Evolutionary conservation across 2,329 filamentous ascomycete species (phyloP).

Genomic region (Xylariaceae sp.): DNA sequence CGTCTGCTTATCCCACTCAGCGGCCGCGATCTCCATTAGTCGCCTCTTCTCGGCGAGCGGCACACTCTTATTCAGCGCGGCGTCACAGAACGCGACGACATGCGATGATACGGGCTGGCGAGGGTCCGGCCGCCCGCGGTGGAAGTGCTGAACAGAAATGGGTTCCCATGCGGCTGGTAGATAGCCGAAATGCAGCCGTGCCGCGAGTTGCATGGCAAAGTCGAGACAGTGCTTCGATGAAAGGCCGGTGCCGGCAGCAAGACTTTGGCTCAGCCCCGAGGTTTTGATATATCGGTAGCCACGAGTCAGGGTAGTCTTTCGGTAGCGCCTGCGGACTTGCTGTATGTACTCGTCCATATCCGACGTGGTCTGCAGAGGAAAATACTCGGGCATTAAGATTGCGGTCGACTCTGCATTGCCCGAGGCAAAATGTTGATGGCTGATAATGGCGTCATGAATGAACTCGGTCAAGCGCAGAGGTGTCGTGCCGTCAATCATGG

Average conservation of each 20-base stretch:
- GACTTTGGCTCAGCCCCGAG: conserved; percentile 3
- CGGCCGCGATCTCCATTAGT: not conserved
- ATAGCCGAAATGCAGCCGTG: conserved; percentile 7
- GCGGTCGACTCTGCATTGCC: too few species aligned
- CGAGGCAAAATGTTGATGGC: not conserved
- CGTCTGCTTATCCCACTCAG: conserved; percentile 4
- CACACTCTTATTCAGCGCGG: conserved; percentile 3
- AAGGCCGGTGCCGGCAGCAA: conserved; percentile 4
- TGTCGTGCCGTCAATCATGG: conserved; percentile 10
- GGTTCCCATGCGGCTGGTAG: conserved; percentile 7
- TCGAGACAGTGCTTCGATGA: conserved; percentile 10
- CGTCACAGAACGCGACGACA: conserved; percentile 8
- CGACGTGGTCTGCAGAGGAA: conserved; percentile 1
- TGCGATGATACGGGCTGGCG: conserved; percentile 3
- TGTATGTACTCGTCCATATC: conserved; percentile 3
- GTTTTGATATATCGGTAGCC: conserved; percentile 9
- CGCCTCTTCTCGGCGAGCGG: conserved; percentile 3
- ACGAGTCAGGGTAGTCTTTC: conserved; percentile 7
- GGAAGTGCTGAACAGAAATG: conserved; percentile 9
- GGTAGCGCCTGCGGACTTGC: conserved; percentile 6
- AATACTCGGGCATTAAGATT: conserved; percentile 2
- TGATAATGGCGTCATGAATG: conserved; percentile 6
- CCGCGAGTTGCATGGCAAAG: conserved; percentile 7
- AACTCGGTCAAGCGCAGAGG: too few species aligned
- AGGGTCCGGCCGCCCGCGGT: conserved; percentile 8